Conservation (phyloP, 2,329 filamentous ascomycete genomes). For the Dactylellina leptospora region DNA sequence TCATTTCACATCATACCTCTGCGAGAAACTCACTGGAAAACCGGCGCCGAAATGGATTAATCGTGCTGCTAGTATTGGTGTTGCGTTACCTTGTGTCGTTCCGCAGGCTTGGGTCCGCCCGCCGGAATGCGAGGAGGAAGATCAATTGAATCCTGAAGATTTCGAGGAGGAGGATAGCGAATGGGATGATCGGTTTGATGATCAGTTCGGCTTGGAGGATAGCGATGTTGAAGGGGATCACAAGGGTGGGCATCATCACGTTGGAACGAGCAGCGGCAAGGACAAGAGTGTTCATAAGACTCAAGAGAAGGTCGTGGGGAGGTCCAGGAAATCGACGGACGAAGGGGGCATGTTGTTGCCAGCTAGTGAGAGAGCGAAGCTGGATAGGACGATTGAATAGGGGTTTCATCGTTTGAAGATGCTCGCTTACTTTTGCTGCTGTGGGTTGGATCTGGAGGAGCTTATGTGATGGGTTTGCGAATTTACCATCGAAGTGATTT, state of each 20-base stretch:
- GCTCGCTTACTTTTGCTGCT: slow-evolving; percentile 3
- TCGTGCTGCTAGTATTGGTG: slow-evolving; percentile 81
- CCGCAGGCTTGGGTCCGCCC: slow-evolving; percentile 82
- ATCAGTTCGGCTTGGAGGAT: slow-evolving; percentile 29
- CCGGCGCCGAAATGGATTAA: slow-evolving; percentile 80
- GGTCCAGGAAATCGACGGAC: slow-evolving; percentile 29
- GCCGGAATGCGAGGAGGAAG: slow-evolving; percentile 71
- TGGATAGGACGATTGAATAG: slow-evolving; percentile 43
- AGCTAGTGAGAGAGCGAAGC: slow-evolving; percentile 36
- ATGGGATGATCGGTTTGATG: slow-evolving; percentile 41
- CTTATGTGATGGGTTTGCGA: not conserved
- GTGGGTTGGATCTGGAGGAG: slow-evolving; percentile 24
- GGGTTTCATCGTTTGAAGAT: slow-evolving; percentile 7
- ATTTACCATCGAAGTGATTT: not conserved
- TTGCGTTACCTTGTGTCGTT: slow-evolving; percentile 82
- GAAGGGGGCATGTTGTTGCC: slow-evolving; percentile 36
- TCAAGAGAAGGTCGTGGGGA: not conserved
- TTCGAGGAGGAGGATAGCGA: slow-evolving; percentile 37
- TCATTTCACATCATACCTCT: slow-evolving; percentile 82
- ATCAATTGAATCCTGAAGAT: slow-evolving; percentile 47
- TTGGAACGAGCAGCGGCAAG: not conserved
- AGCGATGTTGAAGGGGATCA: slow-evolving; percentile 32
- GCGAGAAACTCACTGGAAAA: slow-evolving; percentile 74
- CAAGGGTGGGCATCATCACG: not conserved
- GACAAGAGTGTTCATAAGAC: not conserved